phyloP scores from a whole-genome alignment of 2,329 filamentous ascomycete genomes.

The Arthrobotrys musiformis region DNA sequence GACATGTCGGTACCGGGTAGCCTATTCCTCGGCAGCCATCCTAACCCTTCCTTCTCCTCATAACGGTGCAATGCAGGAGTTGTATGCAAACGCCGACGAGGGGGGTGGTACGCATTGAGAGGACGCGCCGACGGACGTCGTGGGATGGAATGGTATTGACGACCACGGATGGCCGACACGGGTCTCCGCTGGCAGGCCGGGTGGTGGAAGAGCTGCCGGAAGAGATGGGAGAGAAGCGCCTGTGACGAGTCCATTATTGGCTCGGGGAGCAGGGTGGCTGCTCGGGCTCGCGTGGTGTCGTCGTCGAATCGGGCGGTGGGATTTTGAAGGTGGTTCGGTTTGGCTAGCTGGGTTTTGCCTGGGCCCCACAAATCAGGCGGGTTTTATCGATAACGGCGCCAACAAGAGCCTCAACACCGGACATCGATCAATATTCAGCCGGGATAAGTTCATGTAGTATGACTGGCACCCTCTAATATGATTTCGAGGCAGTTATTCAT shows the following conservation, averaged over 20 bases:
- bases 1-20: constrained; percentile 76
- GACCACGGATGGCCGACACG: constrained; percentile 5
- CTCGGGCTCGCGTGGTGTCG: constrained; percentile 36
- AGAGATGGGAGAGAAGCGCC: constrained; percentile 75
- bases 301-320: constrained; percentile 28
- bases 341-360: too few relatives aligned
- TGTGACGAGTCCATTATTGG: constrained; percentile 54
- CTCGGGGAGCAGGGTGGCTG: constrained; percentile 28
- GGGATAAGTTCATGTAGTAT: neutral
- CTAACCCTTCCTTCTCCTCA: constrained; percentile 65
- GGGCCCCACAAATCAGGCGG: constrained; percentile 33
- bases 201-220: constrained; percentile 85
- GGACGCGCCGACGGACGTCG: constrained; percentile 23
- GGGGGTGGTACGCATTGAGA: constrained; percentile 32
- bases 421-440: neutral
- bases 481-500: too few relatives aligned
- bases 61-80: constrained; percentile 60
- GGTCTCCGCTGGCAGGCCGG: constrained; percentile 68
- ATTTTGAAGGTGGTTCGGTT: constrained; percentile 28
- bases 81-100: constrained; percentile 48
- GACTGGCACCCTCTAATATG: too few relatives aligned
- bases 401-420: neutral
- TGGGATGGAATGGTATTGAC: constrained; percentile 26
- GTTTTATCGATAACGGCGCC: constrained; percentile 41
- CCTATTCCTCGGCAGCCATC: constrained; percentile 84